A percentile compares a stretch with the other conserved stretches of the same genome.
Conservation (phyloP, 352 stramenopile genomes). For the Globisporangium barbulae region DNA sequence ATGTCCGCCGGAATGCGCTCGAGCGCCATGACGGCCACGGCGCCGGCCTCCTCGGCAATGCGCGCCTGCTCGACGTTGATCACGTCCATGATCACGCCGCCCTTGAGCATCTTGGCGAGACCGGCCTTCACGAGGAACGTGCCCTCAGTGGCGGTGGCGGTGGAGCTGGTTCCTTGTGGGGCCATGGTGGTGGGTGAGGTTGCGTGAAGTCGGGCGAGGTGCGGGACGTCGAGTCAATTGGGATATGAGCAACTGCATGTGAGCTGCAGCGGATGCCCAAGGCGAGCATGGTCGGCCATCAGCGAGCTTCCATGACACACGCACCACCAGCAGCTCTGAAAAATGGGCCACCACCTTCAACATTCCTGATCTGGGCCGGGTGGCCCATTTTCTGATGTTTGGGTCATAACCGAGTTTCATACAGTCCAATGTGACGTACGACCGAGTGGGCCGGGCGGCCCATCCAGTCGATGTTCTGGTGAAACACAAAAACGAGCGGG, state of each 20-base stretch:
- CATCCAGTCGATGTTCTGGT: too few relatives aligned
- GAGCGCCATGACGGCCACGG: conserved; percentile 98
- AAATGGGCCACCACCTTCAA: neutral
- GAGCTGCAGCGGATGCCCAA: neutral
- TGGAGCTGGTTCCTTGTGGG: conserved; percentile 18
- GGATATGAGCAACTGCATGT: conserved; percentile 10
- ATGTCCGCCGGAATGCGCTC: conserved; percentile 98
- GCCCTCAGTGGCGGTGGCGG: conserved; percentile 46
- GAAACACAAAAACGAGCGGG: too few relatives aligned
- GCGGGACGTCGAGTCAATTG: conserved; percentile 4
- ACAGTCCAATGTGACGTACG: too few relatives aligned
- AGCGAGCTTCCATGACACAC: neutral
- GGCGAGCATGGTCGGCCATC: neutral
- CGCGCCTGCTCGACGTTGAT: conserved; percentile 91
- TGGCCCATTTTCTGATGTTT: too few relatives aligned
- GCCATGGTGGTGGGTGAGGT: conserved; percentile 24
- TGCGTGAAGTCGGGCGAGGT: conserved; percentile 18
- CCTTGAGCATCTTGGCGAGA: conserved; percentile 98
- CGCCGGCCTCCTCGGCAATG: conserved; percentile 96
- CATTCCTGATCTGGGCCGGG: neutral
- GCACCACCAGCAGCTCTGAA: neutral
- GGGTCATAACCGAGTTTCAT: too few relatives aligned
- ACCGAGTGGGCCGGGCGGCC: too few relatives aligned
- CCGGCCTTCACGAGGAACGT: conserved; percentile 35
- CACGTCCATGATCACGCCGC: conserved; percentile 97